Evolutionary conservation across 2,329 filamentous ascomycete genomes (phyloP).

Genomic region (Madurella fahalii): DNA sequence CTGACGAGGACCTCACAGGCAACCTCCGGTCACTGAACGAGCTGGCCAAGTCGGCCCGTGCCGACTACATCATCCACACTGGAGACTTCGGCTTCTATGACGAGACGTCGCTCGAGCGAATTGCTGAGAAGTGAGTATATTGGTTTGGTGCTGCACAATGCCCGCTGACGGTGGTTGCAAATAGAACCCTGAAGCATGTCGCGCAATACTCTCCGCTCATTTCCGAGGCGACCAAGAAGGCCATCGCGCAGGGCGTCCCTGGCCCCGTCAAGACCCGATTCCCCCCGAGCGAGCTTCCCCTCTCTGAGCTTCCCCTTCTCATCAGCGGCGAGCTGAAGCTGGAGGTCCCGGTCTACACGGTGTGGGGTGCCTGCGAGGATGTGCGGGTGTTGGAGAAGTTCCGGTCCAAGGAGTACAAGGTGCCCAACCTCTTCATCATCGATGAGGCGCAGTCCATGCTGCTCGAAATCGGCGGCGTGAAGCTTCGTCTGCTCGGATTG

Average conservation of each 20-base stretch:
- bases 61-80: slow-evolving; percentile 97
- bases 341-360: slow-evolving; percentile 95
- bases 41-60: slow-evolving; percentile 87
- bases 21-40: slow-evolving; percentile 95
- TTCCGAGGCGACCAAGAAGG: slow-evolving; percentile 68
- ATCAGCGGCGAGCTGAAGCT: slow-evolving; percentile 85
- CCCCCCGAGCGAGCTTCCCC: slow-evolving; percentile 72
- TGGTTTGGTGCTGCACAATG: not conserved
- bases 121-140: slow-evolving; percentile 85
- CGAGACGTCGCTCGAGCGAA: slow-evolving; percentile 88
- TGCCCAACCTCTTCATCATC: slow-evolving; percentile 95
- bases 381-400: slow-evolving; percentile 97
- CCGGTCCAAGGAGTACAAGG: slow-evolving; percentile 94
- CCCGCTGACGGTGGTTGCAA: slow-evolving; percentile 17
- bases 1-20: slow-evolving; percentile 51
- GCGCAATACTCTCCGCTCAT: slow-evolving; percentile 97
- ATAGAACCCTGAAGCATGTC: slow-evolving; percentile 92
- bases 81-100: slow-evolving; percentile 99
- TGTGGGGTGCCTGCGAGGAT: slow-evolving; percentile 98
- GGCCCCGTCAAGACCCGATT: slow-evolving; percentile 85
- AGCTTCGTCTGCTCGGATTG: slow-evolving; percentile 87
- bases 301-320: slow-evolving; percentile 88
- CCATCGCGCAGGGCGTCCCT: slow-evolving; percentile 60
- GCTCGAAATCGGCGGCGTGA: slow-evolving; percentile 90
- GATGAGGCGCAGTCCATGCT: slow-evolving; percentile 96